Conservation (phyloP, 352 stramenopile species). For the Globisporangium cederbergense region DNA sequence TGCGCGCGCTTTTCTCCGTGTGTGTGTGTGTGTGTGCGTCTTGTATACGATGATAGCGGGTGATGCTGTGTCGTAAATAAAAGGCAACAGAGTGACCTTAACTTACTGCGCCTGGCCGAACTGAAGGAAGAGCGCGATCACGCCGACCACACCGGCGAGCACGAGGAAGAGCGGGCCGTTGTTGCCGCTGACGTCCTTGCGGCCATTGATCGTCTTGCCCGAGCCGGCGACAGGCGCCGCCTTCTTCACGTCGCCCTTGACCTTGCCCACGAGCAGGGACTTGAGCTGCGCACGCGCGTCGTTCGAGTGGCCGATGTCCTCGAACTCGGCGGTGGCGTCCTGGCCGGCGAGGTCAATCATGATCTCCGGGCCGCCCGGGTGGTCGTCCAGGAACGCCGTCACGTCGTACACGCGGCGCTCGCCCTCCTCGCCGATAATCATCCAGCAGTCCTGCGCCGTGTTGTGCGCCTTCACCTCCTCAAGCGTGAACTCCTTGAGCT, state of each 20-base stretch:
- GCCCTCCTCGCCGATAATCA: constrained; percentile 73
- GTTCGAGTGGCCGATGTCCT: constrained; percentile 98
- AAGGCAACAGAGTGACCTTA: not conserved
- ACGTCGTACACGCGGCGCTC: constrained; percentile 96
- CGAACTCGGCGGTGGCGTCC: constrained; percentile 92
- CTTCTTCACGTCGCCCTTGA: constrained; percentile 74
- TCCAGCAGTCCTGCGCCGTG: constrained; percentile 79
- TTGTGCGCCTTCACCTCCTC: constrained; percentile 91
- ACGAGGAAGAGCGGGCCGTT: constrained; percentile 54
- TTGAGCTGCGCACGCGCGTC: constrained; percentile 93
- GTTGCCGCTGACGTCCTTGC: constrained; percentile 57
- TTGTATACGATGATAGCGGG: constrained; percentile 1
- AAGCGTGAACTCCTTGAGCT: constrained; percentile 86
- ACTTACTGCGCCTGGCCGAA: constrained; percentile 27
- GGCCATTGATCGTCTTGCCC: constrained; percentile 36
- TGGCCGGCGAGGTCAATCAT: constrained; percentile 93
- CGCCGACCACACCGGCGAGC: constrained; percentile 42
- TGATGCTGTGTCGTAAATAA: constrained; percentile 13
- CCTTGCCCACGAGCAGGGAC: constrained; percentile 90
- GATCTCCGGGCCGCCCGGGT: constrained; percentile 98
- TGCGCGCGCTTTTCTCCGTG: not conserved
- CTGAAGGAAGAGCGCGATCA: constrained; percentile 61
- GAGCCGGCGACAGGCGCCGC: constrained; percentile 18
- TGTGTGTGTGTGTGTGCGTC: constrained; percentile 7
- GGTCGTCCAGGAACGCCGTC: constrained; percentile 97